These are phyloP conservation scores for Moringa oleifera DNA, from an alignment of 345 rosid genomes.

Conservation along the genomic window DNA sequence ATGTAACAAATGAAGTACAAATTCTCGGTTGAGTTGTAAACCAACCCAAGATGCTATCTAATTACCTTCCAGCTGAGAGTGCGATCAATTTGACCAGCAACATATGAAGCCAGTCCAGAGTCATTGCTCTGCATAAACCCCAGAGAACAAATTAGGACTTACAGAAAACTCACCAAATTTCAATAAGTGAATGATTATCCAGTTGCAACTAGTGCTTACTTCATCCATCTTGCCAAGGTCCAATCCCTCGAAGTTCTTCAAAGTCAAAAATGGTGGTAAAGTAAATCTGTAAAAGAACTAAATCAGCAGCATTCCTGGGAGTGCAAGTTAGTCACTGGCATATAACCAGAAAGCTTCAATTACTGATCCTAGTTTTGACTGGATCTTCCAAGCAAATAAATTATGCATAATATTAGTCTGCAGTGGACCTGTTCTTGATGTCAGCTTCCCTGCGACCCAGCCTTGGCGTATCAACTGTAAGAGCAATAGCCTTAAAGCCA, in stretches of 20 bases:
- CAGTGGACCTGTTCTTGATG: conserved; percentile 72
- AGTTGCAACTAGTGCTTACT: conserved; percentile 27
- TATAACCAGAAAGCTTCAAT: background rate
- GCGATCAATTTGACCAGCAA: conserved; percentile 84
- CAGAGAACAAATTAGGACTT: background rate
- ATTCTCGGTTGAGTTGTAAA: too few species aligned
- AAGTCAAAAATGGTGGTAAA: conserved; percentile 71
- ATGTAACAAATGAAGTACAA: background rate
- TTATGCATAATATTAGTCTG: background rate
- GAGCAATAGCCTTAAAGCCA: conserved; percentile 94
- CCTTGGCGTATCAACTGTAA: conserved; percentile 89
- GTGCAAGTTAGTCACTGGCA: background rate
- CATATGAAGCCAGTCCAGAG: conserved; percentile 88
- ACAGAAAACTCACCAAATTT: background rate
- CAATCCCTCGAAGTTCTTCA: conserved; percentile 92
- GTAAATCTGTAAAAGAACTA: conserved; percentile 46
- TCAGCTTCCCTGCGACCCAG: conserved; percentile 92
- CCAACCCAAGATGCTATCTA: background rate
- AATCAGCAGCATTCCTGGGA: background rate
- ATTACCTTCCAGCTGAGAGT: conserved; percentile 88
- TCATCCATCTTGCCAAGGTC: conserved; percentile 87
- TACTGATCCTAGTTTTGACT: background rate
- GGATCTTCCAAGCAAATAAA: background rate
- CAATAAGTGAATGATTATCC: background rate
- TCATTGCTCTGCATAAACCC: conserved; percentile 53